phyloP scores from a whole-genome alignment of 2,329 filamentous ascomycete genomes.

The Plectosphaerella cucumerina region DNA sequence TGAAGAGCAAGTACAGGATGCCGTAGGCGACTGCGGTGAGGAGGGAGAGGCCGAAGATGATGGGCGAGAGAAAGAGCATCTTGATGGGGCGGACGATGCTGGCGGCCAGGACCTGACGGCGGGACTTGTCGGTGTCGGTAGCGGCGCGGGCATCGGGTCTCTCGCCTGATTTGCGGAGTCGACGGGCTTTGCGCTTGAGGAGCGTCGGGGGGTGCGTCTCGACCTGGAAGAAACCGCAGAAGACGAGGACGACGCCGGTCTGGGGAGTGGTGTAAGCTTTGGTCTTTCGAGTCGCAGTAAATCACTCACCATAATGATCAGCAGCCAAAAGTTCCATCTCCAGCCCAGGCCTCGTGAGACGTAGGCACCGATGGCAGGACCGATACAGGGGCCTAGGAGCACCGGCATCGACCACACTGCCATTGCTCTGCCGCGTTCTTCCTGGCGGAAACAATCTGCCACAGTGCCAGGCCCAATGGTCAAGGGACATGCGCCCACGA shows the following conservation, averaged over 20 bases:
- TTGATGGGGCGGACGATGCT: conserved; percentile 43
- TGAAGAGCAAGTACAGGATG: conserved; percentile 47
- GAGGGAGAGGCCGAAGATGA: conserved; percentile 13
- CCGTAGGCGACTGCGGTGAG: conserved; percentile 42
- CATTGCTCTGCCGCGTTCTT: conserved; percentile 56
- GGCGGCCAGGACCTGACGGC: conserved; percentile 15
- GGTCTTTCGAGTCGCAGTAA: no score
- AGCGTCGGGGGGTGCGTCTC: conserved; percentile 47
- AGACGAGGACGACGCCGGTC: conserved; percentile 24
- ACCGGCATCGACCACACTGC: conserved; percentile 39
- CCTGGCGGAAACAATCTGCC: conserved; percentile 56
- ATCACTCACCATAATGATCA: conserved; percentile 27
- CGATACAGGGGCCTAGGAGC: conserved; percentile 41
- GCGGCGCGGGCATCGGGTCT: conserved; percentile 48
- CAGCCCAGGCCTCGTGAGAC: conserved; percentile 36
- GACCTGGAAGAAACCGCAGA: conserved; percentile 32
- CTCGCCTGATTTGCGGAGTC: conserved; percentile 45
- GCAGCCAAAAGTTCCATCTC: conserved; percentile 46
- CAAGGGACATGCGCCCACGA: background rate
- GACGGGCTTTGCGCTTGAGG: conserved; percentile 34
- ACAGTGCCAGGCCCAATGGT: conserved; percentile 60
- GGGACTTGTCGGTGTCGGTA: conserved; percentile 11
- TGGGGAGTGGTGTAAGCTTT: background rate
- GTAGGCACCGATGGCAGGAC: conserved; percentile 40
- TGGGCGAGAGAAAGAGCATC: conserved; percentile 27